These are phyloP conservation scores for Ustilago esculenta DNA, from an alignment of 1,284 basidiomycete species.

Conservation along the genomic window DNA sequence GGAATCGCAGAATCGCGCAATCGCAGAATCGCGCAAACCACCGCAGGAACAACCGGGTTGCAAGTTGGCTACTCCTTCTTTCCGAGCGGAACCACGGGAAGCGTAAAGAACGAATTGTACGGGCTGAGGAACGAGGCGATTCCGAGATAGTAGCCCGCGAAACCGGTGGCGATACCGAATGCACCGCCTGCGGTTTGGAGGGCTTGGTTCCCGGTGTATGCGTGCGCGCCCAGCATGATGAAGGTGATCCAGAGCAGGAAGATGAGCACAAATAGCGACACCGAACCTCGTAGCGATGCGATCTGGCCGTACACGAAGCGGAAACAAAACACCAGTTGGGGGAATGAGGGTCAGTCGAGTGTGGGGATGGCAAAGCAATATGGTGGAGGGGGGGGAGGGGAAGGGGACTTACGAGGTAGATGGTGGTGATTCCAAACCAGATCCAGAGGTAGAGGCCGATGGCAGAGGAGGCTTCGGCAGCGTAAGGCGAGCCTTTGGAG, in stretches of 20 bases:
- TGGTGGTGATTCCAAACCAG: slow-evolving; percentile 56
- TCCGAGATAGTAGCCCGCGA: slow-evolving; percentile 54
- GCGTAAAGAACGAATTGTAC: slow-evolving; percentile 45
- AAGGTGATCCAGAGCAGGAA: slow-evolving; percentile 47
- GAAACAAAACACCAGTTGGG: too few species aligned
- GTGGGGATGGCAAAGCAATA: too few species aligned
- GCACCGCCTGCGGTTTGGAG: slow-evolving; percentile 46
- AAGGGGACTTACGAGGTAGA: slow-evolving; percentile 53
- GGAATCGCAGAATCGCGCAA: too few species aligned
- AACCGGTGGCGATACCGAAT: slow-evolving; percentile 44
- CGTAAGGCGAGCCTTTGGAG: slow-evolving; percentile 18
- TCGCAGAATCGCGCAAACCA: too few species aligned
- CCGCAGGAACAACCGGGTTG: too few species aligned
- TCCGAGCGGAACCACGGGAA: slow-evolving; percentile 35
- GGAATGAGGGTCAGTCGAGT: too few species aligned
- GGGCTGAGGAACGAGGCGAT: slow-evolving; percentile 30
- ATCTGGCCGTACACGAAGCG: too few species aligned
- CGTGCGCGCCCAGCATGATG: slow-evolving; percentile 26
- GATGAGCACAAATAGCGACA: slow-evolving; percentile 41
- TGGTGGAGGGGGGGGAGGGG: too few species aligned
- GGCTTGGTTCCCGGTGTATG: slow-evolving; percentile 21
- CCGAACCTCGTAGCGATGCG: too few species aligned
- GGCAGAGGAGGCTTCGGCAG: slow-evolving; percentile 28
- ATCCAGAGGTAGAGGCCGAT: slow-evolving; percentile 51
- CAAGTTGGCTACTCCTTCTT: too few species aligned